Evolutionary conservation across 208 protist genomes (phyloP), one percentile per base, ranked within the genome.

Genomic region (Paratrypanosoma confusum): DNA sequence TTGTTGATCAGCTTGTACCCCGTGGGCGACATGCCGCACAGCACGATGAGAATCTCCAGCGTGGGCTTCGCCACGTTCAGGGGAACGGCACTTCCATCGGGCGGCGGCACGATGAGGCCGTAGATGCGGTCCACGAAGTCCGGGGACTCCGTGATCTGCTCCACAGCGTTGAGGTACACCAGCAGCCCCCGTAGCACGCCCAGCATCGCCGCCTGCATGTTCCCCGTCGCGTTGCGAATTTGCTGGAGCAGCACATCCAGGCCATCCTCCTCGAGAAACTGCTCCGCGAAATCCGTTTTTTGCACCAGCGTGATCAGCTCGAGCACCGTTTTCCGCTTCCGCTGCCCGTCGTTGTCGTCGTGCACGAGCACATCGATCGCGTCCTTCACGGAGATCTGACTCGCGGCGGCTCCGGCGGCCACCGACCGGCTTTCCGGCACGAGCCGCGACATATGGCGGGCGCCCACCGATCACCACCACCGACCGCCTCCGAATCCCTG

Each of bases 11-110:
- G 41, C 28, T 47, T 50, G 32, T 57, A 55, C 11, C 55, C 61
- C 11, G 13, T 22, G n/a, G 62, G 47, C 10, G 55, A 26, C 33
- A 54, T 49, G 23, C 61, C 61, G 24, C 53, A 53, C 5, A 60
- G 57, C 6, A 64, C 61, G 47, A 69, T 64, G 23, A 69, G 50
- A 0, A 61, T 65, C 22, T 69, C 61, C 7, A 69, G 50, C n/a
- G 55, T 60, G 32, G 53, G 48, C 33, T 64, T 69, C 3, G 61
- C 61, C 34, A 59, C 45, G n/a, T 49, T 57, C 13, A 58, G 32
- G 22, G 38, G 44, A 13, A 54, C 47, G 8, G 33, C 7, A 0
- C 27, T 25, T 14, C 45, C 46, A 26, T 62, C 55, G 2, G 36
- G 38, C 8, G 53, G 43, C 1, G 55, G 38, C 3, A 62, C 38